Evolutionary conservation across 2,329 filamentous ascomycete species (phyloP), one percentile per base, ranked within the genome.

Genomic region (Akanthomyces lecanii): DNA sequence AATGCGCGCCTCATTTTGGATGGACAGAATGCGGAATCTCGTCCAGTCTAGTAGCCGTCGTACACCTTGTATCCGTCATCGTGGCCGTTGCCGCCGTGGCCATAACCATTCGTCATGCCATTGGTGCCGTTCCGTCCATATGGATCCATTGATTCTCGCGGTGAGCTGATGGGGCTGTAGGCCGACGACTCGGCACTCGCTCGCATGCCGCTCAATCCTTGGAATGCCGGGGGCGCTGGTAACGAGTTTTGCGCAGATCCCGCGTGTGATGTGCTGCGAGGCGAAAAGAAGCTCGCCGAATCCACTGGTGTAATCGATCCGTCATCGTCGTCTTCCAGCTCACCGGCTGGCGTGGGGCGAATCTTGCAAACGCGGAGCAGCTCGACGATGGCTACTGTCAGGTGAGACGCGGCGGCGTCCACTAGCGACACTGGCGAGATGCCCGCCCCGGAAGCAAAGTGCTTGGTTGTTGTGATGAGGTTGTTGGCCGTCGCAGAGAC

Each of bases 401-500:
- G 82, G 76, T 99, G 92, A 28, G 91, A 95, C 8, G 94, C 92
- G 2, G 95, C 94, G 4, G 94, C 95, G 74, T 99, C 95, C 25
- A 99, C 81, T 3, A 99, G 78, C 6, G 92, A 96, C n/a, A 99
- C 89, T 0, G 95, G 95, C 1, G 92, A 94, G 38, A 99, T 84
- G 36, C 95, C 95, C 23, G 86, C 87, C 0, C 92, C 88, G 12
- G 86, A 84, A 40, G 90, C 89, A 74, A 95, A 97, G 72, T 97
- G 97, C 78, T 96, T 97, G 40, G 91, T 89, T 1, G 94, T 92
- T 2, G 94, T 98, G 70, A 98, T 97, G 63, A 99, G 81, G 71
- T 94, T 95, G 80, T 98, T 98, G 55, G 95, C 93, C 1, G 94
- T 96, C 2, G 89, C 89, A n/a, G 92, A 96, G 3, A 98, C 89